phyloP scores from a whole-genome alignment of 2,329 filamentous ascomycete species.

The Nigrospora sphaerica region DNA sequence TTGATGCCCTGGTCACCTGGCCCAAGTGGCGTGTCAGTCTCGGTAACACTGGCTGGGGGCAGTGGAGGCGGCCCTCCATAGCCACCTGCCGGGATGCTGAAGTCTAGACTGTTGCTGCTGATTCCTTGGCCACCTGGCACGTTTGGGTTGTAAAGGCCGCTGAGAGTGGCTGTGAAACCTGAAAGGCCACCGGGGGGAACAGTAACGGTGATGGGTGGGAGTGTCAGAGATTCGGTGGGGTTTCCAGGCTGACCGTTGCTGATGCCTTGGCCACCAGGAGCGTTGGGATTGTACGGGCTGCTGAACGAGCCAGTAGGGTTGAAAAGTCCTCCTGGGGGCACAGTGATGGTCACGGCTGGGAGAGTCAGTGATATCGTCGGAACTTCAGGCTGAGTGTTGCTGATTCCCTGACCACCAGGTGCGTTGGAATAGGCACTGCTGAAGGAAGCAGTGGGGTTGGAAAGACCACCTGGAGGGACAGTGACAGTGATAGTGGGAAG shows the following conservation, averaged over 20 bases:
- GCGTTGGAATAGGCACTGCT: neutral
- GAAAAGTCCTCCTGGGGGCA: neutral
- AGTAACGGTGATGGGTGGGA: neutral
- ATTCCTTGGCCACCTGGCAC: no score
- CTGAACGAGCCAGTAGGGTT: no score
- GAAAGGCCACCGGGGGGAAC: neutral
- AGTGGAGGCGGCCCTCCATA: neutral
- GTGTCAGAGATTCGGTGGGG: neutral
- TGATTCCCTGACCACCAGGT: neutral
- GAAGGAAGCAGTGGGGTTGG: no score
- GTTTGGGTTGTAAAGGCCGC: no score
- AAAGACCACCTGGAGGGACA: neutral
- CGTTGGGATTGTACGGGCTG: no score
- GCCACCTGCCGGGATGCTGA: neutral
- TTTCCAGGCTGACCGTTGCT: no score
- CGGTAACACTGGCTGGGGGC: neutral
- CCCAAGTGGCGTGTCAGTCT: neutral
- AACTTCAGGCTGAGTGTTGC: neutral
- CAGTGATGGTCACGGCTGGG: constrained; percentile 2
- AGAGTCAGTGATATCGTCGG: constrained; percentile 1
- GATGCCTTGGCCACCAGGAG: no score
- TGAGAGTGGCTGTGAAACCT: no score
- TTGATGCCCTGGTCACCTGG: neutral
- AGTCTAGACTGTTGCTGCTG: no score
- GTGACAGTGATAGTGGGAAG: neutral